A percentile compares a stretch with the other conserved stretches of the same genome.
Evolutionary conservation across 1,284 basidiomycete species (phyloP).

Genomic region (Puccinia hordei): DNA sequence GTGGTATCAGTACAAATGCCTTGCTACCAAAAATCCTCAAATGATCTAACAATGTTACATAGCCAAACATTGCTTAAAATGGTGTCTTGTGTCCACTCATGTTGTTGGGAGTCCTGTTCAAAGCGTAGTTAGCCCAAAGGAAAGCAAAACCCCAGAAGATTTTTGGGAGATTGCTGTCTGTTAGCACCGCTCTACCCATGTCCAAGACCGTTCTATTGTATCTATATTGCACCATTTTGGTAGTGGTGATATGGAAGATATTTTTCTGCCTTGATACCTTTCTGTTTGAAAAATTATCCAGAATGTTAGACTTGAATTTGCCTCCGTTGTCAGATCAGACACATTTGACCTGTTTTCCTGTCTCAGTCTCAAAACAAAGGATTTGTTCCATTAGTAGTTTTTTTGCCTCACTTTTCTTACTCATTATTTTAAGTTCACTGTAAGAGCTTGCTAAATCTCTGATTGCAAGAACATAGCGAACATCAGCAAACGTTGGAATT

Average conservation of each 20-base stretch:
- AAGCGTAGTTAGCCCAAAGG: not conserved
- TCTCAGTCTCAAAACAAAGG: not conserved
- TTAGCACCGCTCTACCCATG: not conserved
- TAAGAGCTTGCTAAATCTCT: not conserved
- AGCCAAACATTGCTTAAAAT: not conserved
- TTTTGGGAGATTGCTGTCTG: not conserved
- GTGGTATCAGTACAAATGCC: not conserved
- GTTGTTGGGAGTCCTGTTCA: not conserved
- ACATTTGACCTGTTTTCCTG: constrained; percentile 13
- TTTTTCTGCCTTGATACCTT: constrained; percentile 20
- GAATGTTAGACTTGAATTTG: constrained; percentile 9
- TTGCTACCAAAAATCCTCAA: not conserved
- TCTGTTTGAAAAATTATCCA: not conserved
- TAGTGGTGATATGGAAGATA: constrained; percentile 8
- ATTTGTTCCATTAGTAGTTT: not conserved
- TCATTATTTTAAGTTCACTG: constrained; percentile 4
- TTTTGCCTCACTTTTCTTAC: not conserved
- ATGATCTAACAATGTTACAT: not conserved
- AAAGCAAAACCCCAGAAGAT: constrained; percentile 19
- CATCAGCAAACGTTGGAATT: not conserved
- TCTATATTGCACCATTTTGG: constrained; percentile 11
- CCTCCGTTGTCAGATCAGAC: constrained; percentile 22
- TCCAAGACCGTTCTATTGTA: not conserved
- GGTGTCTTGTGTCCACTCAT: not conserved
- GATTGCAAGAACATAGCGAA: constrained; percentile 1